These are phyloP conservation scores for Globisporangium spinosum DNA, from an alignment of 352 stramenopile species.

Conservation along the genomic window DNA sequence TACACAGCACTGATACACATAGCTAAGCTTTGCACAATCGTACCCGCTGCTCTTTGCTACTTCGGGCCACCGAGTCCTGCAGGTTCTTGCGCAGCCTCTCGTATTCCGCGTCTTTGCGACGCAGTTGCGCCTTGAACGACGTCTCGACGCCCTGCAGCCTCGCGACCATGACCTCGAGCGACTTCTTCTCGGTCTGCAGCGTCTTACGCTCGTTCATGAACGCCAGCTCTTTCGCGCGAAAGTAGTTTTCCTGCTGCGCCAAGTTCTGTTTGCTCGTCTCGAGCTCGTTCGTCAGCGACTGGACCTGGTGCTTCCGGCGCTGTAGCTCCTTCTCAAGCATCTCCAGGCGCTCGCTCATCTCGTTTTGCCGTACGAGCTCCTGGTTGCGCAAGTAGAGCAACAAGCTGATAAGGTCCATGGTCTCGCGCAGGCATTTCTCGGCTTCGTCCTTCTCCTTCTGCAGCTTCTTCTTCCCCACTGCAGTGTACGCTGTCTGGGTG, in stretches of 20 bases:
- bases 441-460: conserved; percentile 26
- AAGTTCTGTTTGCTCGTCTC: conserved; percentile 44
- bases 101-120: conserved; percentile 74
- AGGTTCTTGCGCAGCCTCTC: conserved; percentile 66
- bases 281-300: conserved; percentile 41
- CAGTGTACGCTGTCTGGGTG: conserved; percentile 8
- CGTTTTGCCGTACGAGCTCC: conserved; percentile 48
- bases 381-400: conserved; percentile 52
- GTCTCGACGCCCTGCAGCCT: conserved; percentile 70
- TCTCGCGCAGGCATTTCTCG: conserved; percentile 40
- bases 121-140: conserved; percentile 67
- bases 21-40: neutral
- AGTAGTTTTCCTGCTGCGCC: conserved; percentile 58
- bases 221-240: conserved; percentile 58
- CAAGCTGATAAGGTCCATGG: conserved; percentile 74
- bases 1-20: too few species aligned
- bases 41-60: conserved; percentile 58
- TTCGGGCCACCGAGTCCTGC: conserved; percentile 47
- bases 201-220: conserved; percentile 43
- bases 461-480: conserved; percentile 16
- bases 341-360: conserved; percentile 42
- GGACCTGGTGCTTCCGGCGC: conserved; percentile 43
- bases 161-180: conserved; percentile 49
- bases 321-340: conserved; percentile 47
- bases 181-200: conserved; percentile 60